phyloP scores from a whole-genome alignment of 1,139 yeast species.

The Kurtzmaniella quercitrusa region DNA sequence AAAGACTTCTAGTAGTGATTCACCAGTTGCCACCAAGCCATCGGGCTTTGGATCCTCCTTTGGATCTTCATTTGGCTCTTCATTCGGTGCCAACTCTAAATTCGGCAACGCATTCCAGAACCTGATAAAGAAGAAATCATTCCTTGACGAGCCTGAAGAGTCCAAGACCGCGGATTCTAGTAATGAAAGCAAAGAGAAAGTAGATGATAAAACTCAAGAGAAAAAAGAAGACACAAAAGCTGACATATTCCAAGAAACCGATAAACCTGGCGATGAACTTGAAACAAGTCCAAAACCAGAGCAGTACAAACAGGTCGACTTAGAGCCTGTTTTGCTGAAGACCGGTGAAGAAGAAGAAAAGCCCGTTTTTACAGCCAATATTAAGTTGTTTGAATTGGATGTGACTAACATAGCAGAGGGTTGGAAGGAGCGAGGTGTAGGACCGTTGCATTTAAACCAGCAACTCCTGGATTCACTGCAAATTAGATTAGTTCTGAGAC shows the following conservation, averaged over 20 bases:
- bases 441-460: conserved; percentile 76
- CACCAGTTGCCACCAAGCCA: conserved; percentile 1
- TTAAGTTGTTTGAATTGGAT: conserved; percentile 76
- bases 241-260: not conserved
- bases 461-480: conserved; percentile 28
- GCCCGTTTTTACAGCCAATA: conserved; percentile 63
- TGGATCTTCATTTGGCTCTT: conserved; percentile 15
- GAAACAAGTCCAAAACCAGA: conserved; percentile 18
- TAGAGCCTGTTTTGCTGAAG: conserved; percentile 52
- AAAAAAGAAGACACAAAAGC: conserved; percentile 4
- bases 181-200: conserved; percentile 10
- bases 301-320: conserved; percentile 48
- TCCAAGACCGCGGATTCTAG: conserved; percentile 8
- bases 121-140: conserved; percentile 48
- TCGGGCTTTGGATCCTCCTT: conserved; percentile 10
- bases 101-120: conserved; percentile 57
- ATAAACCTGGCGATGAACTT: not conserved
- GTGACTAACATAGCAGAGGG: conserved; percentile 63
- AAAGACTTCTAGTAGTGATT: not conserved
- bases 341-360: conserved; percentile 92
- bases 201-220: conserved; percentile 16
- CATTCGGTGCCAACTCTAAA: conserved; percentile 58
- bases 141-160: conserved; percentile 41
- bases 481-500: conserved; percentile 78
- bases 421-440: conserved; percentile 96